These are phyloP conservation scores for Quercus parvula DNA, from an alignment of 306 rosid species.

Conservation along the genomic window DNA sequence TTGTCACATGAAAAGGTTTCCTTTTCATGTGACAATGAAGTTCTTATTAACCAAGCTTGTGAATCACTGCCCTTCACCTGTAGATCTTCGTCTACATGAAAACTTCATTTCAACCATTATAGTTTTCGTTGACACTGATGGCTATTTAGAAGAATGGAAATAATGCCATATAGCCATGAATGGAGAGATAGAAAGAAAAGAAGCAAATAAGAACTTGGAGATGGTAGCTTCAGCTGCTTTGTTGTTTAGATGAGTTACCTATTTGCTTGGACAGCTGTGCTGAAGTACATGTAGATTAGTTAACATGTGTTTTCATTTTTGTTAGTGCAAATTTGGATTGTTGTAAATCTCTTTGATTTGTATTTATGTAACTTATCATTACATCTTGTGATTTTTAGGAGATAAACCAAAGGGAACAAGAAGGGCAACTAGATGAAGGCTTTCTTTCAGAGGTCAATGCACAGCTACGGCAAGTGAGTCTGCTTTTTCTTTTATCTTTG, in stretches of 20 bases:
- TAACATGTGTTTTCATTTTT: neutral
- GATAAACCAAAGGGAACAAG: slow-evolving; percentile 70
- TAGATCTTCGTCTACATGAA: neutral
- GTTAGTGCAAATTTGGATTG: neutral
- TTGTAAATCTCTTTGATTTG: neutral
- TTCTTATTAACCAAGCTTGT: neutral
- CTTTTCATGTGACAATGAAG: neutral
- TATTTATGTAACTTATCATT: slow-evolving; percentile 5
- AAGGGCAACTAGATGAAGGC: slow-evolving; percentile 88
- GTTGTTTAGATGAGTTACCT: neutral
- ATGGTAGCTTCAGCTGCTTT: neutral
- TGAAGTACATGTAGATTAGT: neutral
- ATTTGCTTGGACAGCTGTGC: neutral
- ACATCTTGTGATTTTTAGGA: slow-evolving; percentile 47
- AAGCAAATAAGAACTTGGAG: neutral
- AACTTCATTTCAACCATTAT: neutral
- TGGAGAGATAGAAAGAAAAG: neutral
- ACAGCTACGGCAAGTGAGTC: slow-evolving; percentile 83
- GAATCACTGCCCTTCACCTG: neutral
- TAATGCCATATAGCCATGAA: neutral
- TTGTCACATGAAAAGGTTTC: too few relatives aligned
- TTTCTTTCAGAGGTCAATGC: slow-evolving; percentile 92
- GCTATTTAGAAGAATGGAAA: neutral
- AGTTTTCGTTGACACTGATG: neutral
- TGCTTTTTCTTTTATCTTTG: slow-evolving; percentile 4